Conservation (phyloP, 495 filamentous ascomycete genomes). For the Daldinia concentrica region DNA sequence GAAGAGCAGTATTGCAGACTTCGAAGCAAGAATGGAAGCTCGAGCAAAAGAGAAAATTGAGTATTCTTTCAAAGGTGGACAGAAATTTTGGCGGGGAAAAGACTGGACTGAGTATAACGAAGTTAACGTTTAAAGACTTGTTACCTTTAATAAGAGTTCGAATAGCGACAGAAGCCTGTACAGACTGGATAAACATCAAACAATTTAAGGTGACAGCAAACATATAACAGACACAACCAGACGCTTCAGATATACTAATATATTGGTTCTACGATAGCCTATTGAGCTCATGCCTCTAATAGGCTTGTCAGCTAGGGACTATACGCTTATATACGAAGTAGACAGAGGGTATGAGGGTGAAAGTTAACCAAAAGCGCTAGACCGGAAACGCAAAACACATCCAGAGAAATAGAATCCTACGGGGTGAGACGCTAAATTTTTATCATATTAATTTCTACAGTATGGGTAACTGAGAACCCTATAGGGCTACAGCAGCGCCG, state of each 20-base stretch:
- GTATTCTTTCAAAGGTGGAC: slow-evolving; percentile 42
- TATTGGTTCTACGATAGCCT: background rate
- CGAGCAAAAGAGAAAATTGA: slow-evolving; percentile 40
- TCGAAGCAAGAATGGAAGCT: slow-evolving; percentile 45
- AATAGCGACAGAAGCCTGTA: background rate
- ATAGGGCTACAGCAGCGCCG: slow-evolving; percentile 29
- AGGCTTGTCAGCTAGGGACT: background rate
- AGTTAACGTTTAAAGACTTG: slow-evolving; percentile 24
- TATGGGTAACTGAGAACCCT: background rate
- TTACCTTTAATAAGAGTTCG: background rate
- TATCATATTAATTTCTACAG: slow-evolving; percentile 1
- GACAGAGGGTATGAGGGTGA: background rate
- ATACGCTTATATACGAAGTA: background rate
- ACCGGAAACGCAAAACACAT: background rate
- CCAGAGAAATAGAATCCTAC: slow-evolving; percentile 1
- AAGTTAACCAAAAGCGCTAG: background rate
- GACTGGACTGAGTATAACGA: slow-evolving; percentile 43
- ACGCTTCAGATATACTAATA: background rate
- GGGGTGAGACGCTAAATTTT: background rate
- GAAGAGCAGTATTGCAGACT: slow-evolving; percentile 22
- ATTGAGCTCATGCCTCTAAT: background rate
- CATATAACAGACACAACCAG: background rate
- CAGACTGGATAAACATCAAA: no score
- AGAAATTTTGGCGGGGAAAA: slow-evolving; percentile 44
- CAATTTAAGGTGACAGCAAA: background rate